phyloP scores from a whole-genome alignment of 2,329 filamentous ascomycete species.

The Pyricularia pennisetigena region DNA sequence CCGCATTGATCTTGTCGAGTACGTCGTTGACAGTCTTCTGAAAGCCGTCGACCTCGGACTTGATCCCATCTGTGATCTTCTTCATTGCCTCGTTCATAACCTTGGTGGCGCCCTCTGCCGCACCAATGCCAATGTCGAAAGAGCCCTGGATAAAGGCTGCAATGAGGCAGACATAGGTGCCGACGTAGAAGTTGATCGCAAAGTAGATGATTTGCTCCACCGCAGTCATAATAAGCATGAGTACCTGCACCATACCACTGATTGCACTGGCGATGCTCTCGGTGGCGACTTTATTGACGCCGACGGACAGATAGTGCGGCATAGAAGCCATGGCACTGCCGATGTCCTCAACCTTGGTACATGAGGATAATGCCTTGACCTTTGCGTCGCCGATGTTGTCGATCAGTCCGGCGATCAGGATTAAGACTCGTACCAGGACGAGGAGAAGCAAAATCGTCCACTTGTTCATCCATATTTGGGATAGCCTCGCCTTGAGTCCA shows the following conservation, averaged over 20 bases:
- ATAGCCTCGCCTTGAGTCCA: slow-evolving; percentile 77
- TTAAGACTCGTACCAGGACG: slow-evolving; percentile 69
- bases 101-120: slow-evolving; percentile 29
- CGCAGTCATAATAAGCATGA: slow-evolving; percentile 69
- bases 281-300: slow-evolving; percentile 80
- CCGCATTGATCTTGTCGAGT: slow-evolving; percentile 32
- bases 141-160: slow-evolving; percentile 73
- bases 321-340: slow-evolving; percentile 96
- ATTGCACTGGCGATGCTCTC: slow-evolving; percentile 72
- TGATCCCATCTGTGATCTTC: slow-evolving; percentile 43
- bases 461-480: slow-evolving; percentile 94
- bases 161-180: slow-evolving; percentile 84
- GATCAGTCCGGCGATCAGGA: slow-evolving; percentile 65
- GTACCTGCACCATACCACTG: slow-evolving; percentile 66
- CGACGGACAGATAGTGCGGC: slow-evolving; percentile 86
- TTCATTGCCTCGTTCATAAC: slow-evolving; percentile 42
- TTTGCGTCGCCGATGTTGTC: slow-evolving; percentile 68
- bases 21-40: slow-evolving; percentile 1
- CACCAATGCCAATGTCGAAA: slow-evolving; percentile 53
- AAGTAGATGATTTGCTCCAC: slow-evolving; percentile 86
- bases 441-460: slow-evolving; percentile 90
- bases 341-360: slow-evolving; percentile 83
- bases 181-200: slow-evolving; percentile 82
- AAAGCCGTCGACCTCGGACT: slow-evolving; percentile 35
- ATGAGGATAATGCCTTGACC: slow-evolving; percentile 75